Conservation (phyloP, 202 grass and related monocot species). For the Miscanthus sacchariflorus region DNA sequence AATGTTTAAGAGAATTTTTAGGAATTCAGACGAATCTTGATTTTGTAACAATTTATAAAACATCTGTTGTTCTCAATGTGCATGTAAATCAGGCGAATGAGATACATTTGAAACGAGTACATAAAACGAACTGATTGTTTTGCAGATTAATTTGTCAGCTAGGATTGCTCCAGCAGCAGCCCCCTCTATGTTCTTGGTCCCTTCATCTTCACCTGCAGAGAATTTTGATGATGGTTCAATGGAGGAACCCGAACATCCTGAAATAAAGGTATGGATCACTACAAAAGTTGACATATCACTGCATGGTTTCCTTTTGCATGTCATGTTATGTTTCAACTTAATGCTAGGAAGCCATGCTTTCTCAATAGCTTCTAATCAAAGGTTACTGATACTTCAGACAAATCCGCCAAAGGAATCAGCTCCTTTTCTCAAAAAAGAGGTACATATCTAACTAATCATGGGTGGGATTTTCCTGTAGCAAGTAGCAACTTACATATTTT, state of each 20-base stretch:
- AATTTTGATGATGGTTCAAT: conserved; percentile 62
- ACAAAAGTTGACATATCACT: neutral
- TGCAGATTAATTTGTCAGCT: conserved; percentile 45
- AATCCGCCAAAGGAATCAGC: neutral
- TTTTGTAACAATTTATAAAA: neutral
- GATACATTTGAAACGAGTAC: neutral
- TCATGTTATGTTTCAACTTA: neutral
- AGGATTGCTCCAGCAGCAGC: conserved; percentile 18
- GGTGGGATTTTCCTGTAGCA: neutral
- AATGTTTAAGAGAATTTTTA: neutral
- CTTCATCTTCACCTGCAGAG: conserved; percentile 56
- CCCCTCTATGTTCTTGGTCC: conserved; percentile 35
- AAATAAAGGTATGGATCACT: conserved; percentile 47
- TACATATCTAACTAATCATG: conserved; percentile 36
- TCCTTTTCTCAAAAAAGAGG: conserved; percentile 44
- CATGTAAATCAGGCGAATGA: conserved; percentile 2
- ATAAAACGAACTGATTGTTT: conserved; percentile 11
- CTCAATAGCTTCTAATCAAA: conserved; percentile 33
- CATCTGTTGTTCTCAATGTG: neutral
- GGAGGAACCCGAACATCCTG: conserved; percentile 52
- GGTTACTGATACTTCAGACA: conserved; percentile 31
- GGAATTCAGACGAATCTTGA: neutral
- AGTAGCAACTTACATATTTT: neutral
- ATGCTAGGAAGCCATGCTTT: neutral
- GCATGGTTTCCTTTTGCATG: neutral